These are phyloP conservation scores for Alternaria ethzedia DNA, from an alignment of 2,329 filamentous ascomycete genomes.

Conservation along the genomic window DNA sequence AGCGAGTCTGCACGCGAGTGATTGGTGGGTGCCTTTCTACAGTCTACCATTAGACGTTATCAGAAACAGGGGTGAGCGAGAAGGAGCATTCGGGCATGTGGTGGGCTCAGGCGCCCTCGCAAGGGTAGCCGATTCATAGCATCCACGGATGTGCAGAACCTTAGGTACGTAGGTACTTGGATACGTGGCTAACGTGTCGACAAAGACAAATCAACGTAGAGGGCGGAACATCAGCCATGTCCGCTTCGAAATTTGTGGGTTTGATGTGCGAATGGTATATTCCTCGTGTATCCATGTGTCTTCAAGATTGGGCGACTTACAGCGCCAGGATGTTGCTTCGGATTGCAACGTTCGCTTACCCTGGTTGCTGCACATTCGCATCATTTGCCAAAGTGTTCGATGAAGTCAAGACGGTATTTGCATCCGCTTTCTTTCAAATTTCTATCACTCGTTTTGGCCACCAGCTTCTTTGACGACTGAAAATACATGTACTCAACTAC, in stretches of 20 bases:
- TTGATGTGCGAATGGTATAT: neutral
- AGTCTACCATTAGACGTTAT: constrained; percentile 6
- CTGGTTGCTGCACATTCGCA: neutral
- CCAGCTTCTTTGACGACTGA: neutral
- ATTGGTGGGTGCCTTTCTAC: neutral
- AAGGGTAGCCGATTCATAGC: constrained; percentile 13
- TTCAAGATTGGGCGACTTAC: neutral
- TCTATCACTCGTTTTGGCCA: neutral
- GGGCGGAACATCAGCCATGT: neutral
- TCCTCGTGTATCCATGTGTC: neutral
- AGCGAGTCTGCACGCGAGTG: neutral
- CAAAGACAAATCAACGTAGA: neutral
- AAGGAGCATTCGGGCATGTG: constrained; percentile 4
- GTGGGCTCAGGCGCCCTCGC: constrained; percentile 1
- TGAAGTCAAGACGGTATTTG: neutral
- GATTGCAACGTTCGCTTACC: constrained; percentile 8
- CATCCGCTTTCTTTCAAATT: neutral
- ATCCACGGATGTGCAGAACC: neutral
- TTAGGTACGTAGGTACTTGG: neutral
- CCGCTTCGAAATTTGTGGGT: neutral
- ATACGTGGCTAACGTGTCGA: neutral
- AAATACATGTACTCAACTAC: neutral
- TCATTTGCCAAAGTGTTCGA: neutral
- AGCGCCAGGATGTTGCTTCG: neutral
- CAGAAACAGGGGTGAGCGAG: constrained; percentile 21